Evolutionary conservation across 108 stramenopile species (phyloP), one percentile per base, ranked within the genome.

Genomic region (Nitzschia palea): DNA sequence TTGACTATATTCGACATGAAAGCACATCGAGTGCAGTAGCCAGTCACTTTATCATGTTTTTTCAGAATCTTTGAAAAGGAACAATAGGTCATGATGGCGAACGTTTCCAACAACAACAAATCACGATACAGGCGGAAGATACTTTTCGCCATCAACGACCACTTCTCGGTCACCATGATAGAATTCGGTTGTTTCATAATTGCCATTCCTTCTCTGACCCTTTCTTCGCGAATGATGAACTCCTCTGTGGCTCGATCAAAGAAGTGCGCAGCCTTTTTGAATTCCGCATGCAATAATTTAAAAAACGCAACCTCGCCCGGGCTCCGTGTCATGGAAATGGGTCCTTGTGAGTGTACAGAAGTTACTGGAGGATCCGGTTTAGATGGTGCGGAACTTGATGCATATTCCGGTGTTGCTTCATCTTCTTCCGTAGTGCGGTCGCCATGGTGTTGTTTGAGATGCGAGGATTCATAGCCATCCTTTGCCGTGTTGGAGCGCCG

Each of bases 21-120:
- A 29, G 91, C 86, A 40, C 69, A 76, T 30, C 86, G 56, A 14
- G 93, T 96, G 18, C 76, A 59, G 48, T 85, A 96, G 50, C 95
- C 93, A 0, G 97, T 97, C 34, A 86, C 76, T 70, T 98, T 99
- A 85, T 99, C 98, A 77, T 99, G 98, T 80, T 99, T 99, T 84
- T 99, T 99, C 50, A 99, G 79, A 51, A 98, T 97, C 81, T 99
- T 99, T 77, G 71, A 91, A 80, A 97, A 96, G 45, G 88, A 86
- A 71, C 95, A 97, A 73, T 97, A 99, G 22, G 96, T 99, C 96
- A 99, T 98, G 62, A 99, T 97, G 25, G 98, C 97, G 66, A 85
- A 99, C 31, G 96, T 97, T 68, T 99, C 98, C 34, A 99, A 86
- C 45, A 98, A 76, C 34, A 99, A 78, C 34, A 99, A 76, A 71